phyloP scores from a whole-genome alignment of 2,329 filamentous ascomycete genomes.

The Fusarium mundagurra region DNA sequence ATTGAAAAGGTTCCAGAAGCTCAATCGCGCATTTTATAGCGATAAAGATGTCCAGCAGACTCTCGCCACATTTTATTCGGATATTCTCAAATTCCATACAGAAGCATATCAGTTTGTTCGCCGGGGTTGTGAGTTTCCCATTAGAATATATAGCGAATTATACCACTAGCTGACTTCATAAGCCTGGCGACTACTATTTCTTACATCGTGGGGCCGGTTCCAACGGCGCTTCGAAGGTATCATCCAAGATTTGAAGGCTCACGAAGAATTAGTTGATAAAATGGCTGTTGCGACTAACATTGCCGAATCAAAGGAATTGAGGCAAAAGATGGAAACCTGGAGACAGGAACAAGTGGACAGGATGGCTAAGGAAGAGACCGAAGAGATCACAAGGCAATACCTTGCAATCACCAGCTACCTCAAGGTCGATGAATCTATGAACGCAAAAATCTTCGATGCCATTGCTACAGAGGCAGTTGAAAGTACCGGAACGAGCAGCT shows the following conservation, averaged over 20 bases:
- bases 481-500: not conserved
- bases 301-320: not conserved
- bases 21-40: not conserved
- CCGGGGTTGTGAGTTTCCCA: not conserved
- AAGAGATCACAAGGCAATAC: not conserved
- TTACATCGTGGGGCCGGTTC: not conserved
- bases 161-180: not conserved
- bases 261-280: not conserved
- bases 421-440: not conserved
- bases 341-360: not conserved
- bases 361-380: not conserved
- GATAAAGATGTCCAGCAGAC: not conserved
- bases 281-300: not conserved
- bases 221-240: not conserved
- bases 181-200: not conserved
- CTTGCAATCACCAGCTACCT: not conserved
- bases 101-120: not conserved
- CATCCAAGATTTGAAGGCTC: not conserved
- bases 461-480: not conserved
- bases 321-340: not conserved
- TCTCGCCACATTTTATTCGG: not conserved
- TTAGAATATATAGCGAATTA: not conserved
- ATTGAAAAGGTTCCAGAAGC: not conserved
- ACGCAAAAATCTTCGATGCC: not conserved
- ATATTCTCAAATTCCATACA: not conserved